A percentile compares a stretch with the other conserved stretches of the same genome.
These are phyloP conservation scores for Aaosphaeria pasadenensis DNA, from an alignment of 2,329 filamentous ascomycete genomes.

Conservation along the genomic window DNA sequence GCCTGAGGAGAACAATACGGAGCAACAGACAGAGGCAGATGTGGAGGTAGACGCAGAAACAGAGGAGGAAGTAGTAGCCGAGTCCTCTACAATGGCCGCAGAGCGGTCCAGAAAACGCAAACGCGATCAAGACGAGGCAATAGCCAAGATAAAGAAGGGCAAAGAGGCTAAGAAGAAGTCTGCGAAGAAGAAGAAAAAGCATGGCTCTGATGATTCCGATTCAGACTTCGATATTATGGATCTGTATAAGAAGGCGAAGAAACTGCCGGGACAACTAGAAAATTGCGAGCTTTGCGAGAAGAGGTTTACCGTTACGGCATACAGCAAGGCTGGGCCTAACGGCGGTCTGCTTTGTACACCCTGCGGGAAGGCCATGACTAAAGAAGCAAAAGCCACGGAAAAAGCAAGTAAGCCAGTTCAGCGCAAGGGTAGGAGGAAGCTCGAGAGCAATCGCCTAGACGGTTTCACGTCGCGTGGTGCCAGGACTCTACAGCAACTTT, in stretches of 20 bases:
- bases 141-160: constrained; percentile 40
- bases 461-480: constrained; percentile 64
- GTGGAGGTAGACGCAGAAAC: constrained; percentile 20
- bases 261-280: constrained; percentile 79
- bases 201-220: constrained; percentile 42
- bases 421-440: constrained; percentile 66
- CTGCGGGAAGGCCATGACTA: constrained; percentile 72
- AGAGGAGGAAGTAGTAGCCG: constrained; percentile 24
- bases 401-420: constrained; percentile 57
- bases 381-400: constrained; percentile 60
- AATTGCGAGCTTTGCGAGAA: constrained; percentile 85
- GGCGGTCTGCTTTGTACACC: constrained; percentile 81
- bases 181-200: constrained; percentile 38
- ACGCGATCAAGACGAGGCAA: constrained; percentile 48
- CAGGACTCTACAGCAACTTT: constrained; percentile 65
- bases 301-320: constrained; percentile 88
- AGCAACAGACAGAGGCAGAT: constrained; percentile 20
- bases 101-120: constrained; percentile 54
- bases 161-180: constrained; percentile 53
- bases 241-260: constrained; percentile 56
- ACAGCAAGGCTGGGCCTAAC: constrained; percentile 76
- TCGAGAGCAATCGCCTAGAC: constrained; percentile 82
- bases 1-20: constrained; percentile 30
- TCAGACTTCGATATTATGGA: constrained; percentile 48
- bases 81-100: constrained; percentile 41